These are phyloP conservation scores for Dryas drummondii DNA, from an alignment of 306 rosid genomes.

Conservation along the genomic window DNA sequence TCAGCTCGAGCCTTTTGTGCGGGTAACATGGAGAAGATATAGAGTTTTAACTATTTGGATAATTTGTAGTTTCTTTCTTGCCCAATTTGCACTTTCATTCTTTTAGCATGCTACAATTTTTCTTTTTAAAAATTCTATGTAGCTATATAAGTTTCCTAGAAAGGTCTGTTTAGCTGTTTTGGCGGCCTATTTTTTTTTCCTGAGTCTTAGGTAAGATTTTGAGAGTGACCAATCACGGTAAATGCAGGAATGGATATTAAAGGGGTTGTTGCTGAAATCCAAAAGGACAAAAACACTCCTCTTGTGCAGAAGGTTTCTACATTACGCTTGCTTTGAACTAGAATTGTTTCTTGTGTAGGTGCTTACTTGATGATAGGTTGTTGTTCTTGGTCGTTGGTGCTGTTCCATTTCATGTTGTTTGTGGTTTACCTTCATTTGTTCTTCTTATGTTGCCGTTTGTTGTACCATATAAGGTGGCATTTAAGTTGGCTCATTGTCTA, in stretches of 20 bases:
- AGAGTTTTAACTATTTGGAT: neutral
- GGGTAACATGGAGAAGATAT: slow-evolving; percentile 47
- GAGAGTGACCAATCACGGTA: slow-evolving; percentile 63
- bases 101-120: slow-evolving; percentile 9
- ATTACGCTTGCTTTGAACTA: slow-evolving; percentile 40
- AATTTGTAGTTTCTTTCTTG: neutral
- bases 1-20: slow-evolving; percentile 93
- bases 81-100: neutral
- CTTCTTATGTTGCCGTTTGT: slow-evolving; percentile 22
- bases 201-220: slow-evolving; percentile 51
- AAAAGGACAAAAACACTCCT: slow-evolving; percentile 88
- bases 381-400: slow-evolving; percentile 23
- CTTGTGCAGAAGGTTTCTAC: slow-evolving; percentile 87
- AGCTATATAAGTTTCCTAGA: neutral
- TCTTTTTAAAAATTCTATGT: neutral
- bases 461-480: neutral
- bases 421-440: slow-evolving; percentile 21
- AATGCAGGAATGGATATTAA: slow-evolving; percentile 99
- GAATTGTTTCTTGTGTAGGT: slow-evolving; percentile 23
- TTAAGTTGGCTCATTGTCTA: slow-evolving; percentile 17
- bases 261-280: slow-evolving; percentile 99
- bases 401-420: slow-evolving; percentile 25
- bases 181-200: slow-evolving; percentile 32
- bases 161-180: slow-evolving; percentile 19
- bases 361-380: slow-evolving; percentile 29